Evolutionary conservation across 2,329 filamentous ascomycete species (phyloP).

Genomic region (Malbranchea zuffiana): DNA sequence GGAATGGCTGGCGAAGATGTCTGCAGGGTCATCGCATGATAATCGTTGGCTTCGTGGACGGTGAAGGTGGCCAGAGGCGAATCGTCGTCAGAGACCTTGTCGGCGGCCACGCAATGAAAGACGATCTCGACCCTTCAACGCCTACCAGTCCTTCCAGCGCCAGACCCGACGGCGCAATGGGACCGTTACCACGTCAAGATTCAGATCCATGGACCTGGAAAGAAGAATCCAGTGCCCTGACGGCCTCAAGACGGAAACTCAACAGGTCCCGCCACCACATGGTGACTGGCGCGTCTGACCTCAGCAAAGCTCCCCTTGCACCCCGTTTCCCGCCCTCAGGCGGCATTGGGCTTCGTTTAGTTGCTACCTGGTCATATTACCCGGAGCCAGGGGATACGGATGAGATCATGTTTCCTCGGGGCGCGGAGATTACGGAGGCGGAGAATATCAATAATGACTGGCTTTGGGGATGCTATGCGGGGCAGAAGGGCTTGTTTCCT

Average conservation of each 20-base stretch:
- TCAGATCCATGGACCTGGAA: conserved; percentile 35
- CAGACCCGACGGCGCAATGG: conserved; percentile 11
- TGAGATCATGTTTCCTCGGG: conserved; percentile 73
- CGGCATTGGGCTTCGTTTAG: conserved; percentile 53
- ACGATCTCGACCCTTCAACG: conserved; percentile 38
- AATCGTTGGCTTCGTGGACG: conserved; percentile 62
- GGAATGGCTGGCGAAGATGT: conserved; percentile 74
- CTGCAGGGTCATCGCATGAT: conserved; percentile 73
- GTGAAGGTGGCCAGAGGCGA: conserved; percentile 55
- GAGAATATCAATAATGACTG: conserved; percentile 86
- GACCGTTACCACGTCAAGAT: conserved; percentile 18
- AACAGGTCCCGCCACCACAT: conserved; percentile 10
- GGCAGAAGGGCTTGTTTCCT: conserved; percentile 67
- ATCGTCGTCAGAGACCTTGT: conserved; percentile 62
- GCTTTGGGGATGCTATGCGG: conserved; percentile 80
- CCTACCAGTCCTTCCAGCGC: conserved; percentile 10
- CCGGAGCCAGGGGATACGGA: conserved; percentile 49
- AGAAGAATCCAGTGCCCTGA: conserved; percentile 25
- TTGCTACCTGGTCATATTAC: conserved; percentile 68
- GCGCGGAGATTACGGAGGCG: conserved; percentile 71
- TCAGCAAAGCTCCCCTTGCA: conserved; percentile 6
- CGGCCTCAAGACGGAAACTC: conserved; percentile 12
- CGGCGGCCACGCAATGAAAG: conserved; percentile 60
- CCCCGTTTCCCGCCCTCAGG: conserved; percentile 60
- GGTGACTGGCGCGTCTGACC: background rate